Evolutionary conservation across 202 grass and related monocot species (phyloP).

Genomic region (Eragrostis tef): DNA sequence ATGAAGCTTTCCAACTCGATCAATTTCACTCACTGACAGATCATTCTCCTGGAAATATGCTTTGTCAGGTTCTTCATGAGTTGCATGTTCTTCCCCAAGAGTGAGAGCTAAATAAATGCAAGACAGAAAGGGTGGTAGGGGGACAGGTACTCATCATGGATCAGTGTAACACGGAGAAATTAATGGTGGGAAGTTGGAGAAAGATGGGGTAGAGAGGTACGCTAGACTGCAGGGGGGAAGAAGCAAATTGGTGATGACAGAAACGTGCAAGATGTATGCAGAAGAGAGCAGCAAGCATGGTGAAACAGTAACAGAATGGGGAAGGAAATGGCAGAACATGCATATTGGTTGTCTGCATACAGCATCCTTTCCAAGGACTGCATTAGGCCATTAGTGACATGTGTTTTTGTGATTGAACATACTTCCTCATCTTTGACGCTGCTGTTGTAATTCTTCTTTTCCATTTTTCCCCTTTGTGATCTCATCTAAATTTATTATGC

Average conservation of each 20-base stretch:
- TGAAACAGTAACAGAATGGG: constrained; percentile 24
- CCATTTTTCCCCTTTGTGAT: neutral
- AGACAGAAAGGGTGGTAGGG: constrained; percentile 47
- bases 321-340: neutral
- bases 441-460: constrained; percentile 6
- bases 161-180: constrained; percentile 38
- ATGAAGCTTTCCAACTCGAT: constrained; percentile 36
- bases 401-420: constrained; percentile 1
- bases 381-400: no score
- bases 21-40: constrained; percentile 48
- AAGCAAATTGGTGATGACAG: constrained; percentile 15
- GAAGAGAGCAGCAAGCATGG: constrained; percentile 32
- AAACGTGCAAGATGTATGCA: constrained; percentile 41
- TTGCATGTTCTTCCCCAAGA: constrained; percentile 53
- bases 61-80: constrained; percentile 56
- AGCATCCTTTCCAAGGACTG: constrained; percentile 1
- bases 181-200: constrained; percentile 38
- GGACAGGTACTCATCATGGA: constrained; percentile 40
- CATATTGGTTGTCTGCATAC: constrained; percentile 22
- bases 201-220: constrained; percentile 7
- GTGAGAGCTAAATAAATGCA: constrained; percentile 64
- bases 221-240: neutral
- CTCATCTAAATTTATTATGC: constrained; percentile 1
- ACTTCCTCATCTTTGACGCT: neutral
- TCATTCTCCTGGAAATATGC: constrained; percentile 57